phyloP scores from a whole-genome alignment of 2,329 filamentous ascomycete genomes.

The Penicillium sp. region DNA sequence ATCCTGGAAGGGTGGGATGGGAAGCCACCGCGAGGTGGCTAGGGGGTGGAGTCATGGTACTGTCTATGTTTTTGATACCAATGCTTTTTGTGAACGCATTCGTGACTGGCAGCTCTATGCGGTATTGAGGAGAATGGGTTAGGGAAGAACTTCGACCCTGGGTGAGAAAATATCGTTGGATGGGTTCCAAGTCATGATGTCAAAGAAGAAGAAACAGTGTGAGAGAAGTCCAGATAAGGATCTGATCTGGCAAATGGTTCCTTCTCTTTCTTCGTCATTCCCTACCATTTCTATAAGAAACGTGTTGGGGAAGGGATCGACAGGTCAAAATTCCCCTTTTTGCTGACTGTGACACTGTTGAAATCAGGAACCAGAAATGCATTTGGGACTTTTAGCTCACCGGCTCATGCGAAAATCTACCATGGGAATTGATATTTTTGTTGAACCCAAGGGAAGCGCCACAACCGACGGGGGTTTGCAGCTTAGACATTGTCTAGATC shows the following conservation, averaged over 20 bases:
- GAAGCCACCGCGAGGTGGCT: conserved; percentile 23
- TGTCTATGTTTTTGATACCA: conserved; percentile 42
- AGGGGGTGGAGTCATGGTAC: conserved; percentile 34
- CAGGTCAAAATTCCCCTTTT: conserved; percentile 4
- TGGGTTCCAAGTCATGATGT: conserved; percentile 31
- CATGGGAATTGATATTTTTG: conserved; percentile 36
- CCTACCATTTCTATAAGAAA: conserved; percentile 1
- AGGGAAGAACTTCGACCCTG: conserved; percentile 30
- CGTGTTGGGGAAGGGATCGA: conserved; percentile 5
- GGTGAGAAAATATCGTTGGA: conserved; percentile 39
- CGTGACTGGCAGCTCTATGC: conserved; percentile 39
- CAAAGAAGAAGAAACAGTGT: conserved; percentile 31
- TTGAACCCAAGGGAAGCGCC: conserved; percentile 21
- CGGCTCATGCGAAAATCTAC: conserved; percentile 41
- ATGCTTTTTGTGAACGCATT: conserved; percentile 41
- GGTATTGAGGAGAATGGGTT: conserved; percentile 35
- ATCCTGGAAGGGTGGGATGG: conserved; percentile 38
- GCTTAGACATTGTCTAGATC: conserved; percentile 24
- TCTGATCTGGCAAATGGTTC: conserved; percentile 40
- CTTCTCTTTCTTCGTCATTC: background rate
- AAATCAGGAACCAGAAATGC: conserved; percentile 41
- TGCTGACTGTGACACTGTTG: conserved; percentile 6
- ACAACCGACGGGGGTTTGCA: conserved; percentile 22
- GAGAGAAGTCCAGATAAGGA: conserved; percentile 37
- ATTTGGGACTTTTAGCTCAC: conserved; percentile 39